Evolutionary conservation across 306 rosid species (phyloP).

Genomic region (barrel medic (Medicago truncatula)): DNA sequence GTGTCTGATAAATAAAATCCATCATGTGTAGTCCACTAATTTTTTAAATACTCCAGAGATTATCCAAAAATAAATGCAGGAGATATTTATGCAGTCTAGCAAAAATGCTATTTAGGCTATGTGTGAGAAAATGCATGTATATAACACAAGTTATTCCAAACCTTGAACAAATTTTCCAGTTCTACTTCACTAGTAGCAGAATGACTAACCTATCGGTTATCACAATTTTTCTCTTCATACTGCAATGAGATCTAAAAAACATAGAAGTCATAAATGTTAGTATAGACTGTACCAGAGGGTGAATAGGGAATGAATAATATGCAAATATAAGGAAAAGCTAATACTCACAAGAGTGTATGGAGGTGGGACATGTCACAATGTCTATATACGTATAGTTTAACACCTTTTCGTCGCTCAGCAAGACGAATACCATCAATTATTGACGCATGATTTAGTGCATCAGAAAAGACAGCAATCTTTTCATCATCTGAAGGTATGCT

Average conservation of each 20-base stretch:
- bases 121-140: slow-evolving; percentile 9
- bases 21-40: neutral
- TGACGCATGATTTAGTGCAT: slow-evolving; percentile 86
- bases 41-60: neutral
- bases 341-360: slow-evolving; percentile 74
- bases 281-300: slow-evolving; percentile 27
- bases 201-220: slow-evolving; percentile 85
- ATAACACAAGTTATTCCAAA: slow-evolving; percentile 22
- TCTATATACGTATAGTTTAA: slow-evolving; percentile 73
- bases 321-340: slow-evolving; percentile 42
- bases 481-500: slow-evolving; percentile 62
- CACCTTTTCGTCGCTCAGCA: slow-evolving; percentile 75
- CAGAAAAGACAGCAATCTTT: slow-evolving; percentile 86
- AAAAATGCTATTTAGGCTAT: slow-evolving; percentile 8
- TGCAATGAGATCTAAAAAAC: slow-evolving; percentile 73
- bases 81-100: slow-evolving; percentile 4
- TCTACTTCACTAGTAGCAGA: slow-evolving; percentile 28
- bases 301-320: slow-evolving; percentile 29
- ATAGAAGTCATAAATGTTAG: slow-evolving; percentile 38
- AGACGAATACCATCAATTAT: slow-evolving; percentile 95
- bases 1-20: neutral
- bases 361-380: slow-evolving; percentile 97
- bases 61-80: neutral
- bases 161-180: slow-evolving; percentile 20
- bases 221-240: slow-evolving; percentile 76